Evolutionary conservation across 805 yeast species (phyloP).

Genomic region (Yarrowia yakushimensis): DNA sequence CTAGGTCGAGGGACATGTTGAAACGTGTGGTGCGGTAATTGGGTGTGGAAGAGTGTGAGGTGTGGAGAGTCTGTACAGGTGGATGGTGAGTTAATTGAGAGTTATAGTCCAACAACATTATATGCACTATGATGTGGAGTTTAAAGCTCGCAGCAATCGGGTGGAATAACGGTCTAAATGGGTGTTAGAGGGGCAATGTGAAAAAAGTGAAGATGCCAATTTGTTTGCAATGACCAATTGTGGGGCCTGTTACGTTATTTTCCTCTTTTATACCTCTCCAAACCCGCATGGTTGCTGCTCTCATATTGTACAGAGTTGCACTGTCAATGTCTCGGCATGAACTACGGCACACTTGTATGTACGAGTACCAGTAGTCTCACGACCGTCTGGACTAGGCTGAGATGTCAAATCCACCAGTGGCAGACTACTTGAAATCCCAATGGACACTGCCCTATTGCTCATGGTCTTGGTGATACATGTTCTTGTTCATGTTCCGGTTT

Average conservation of each 20-base stretch:
- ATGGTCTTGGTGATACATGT: too few relatives aligned
- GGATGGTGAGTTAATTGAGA: constrained; percentile 1
- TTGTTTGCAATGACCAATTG: neutral
- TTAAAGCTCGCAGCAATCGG: constrained; percentile 15
- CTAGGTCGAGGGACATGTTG: constrained; percentile 41
- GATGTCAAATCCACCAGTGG: neutral
- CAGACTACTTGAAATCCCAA: neutral
- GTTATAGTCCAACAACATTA: neutral
- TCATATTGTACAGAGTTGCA: neutral
- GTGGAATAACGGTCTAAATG: neutral
- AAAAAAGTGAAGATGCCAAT: neutral
- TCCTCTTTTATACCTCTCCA: neutral
- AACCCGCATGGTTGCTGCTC: neutral
- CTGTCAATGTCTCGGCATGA: neutral
- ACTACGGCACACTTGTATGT: too few relatives aligned
- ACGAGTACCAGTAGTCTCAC: too few relatives aligned
- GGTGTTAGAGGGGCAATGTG: neutral
- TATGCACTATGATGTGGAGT: constrained; percentile 13
- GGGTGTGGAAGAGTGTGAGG: neutral
- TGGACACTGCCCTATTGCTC: neutral
- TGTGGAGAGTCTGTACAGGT: neutral
- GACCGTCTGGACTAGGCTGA: too few relatives aligned
- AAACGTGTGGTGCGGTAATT: constrained; percentile 17
- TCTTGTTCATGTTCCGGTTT: neutral
- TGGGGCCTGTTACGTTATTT: too few relatives aligned